Base-by-base conservation (phyloP, 2,329 filamentous ascomycete species). In the Epichloe sibirici region DNA sequence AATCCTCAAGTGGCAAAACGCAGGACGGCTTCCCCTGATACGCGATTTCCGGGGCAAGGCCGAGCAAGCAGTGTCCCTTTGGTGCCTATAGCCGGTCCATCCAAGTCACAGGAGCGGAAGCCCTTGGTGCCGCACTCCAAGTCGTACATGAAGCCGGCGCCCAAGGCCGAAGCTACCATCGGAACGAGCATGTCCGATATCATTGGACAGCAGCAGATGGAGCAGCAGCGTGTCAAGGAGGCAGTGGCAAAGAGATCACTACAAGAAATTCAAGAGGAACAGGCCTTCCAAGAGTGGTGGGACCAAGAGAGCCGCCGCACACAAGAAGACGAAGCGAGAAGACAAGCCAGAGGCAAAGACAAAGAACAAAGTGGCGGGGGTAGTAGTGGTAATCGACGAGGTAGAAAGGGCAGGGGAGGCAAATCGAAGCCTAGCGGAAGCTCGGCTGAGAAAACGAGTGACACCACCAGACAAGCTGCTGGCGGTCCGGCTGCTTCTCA, bases 201-300 rank as follows among this genome's bases (percentile, higher is more conserved):
- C 53, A 85, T 97, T 13, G 83, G 83, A 7, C 83, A 95, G 62
- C 90, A 98, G 68, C 82, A 85, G 65, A 81, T 81, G 8, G 90
- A 96, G 65, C 93, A 94, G 63, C 82, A 89, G 53, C 79, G 81
- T 17, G 83, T 94, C 55, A 85, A 82, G 51, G 90, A 95, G 64
- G 88, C 90, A 1, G 83, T 83, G 11, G 88, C 90, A 2, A 96
- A 95, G 69, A 80, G 91, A 52, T 93, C 88, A 57, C 71, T 98
- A 34, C 84, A 94, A 63, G 93, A 97, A 57, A 98, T 98, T 54
- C 93, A 98, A 66, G 83, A 93, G 58, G 93, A 98, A 68, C 93
- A 98, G 64, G 89, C 89, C 49, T 98, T 98, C 65, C 88, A 96
- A 65, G 84, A 94, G 65, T 95, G 90, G 90, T 95, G 90, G 90